Conservation (phyloP, 345 rosid species). For the Syzygium aqueum region DNA sequence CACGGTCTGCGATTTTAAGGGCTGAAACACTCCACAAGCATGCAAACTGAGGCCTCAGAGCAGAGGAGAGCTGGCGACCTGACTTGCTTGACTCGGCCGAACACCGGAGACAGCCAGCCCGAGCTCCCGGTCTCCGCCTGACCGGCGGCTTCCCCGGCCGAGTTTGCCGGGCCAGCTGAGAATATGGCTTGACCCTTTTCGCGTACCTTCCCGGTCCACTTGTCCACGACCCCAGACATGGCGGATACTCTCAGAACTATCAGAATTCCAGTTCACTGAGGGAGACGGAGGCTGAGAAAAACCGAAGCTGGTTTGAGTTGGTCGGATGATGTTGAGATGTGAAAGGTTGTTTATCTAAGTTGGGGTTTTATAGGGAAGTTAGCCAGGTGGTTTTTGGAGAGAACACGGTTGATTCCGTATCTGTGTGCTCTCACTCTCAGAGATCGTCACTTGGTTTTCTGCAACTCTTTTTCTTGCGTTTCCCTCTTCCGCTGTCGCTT, state of each 20-base stretch:
- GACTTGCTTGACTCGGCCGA: neutral
- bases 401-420: neutral
- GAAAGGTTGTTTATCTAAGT: neutral
- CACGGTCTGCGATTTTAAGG: neutral
- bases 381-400: neutral
- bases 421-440: neutral
- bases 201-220: slow-evolving; percentile 28
- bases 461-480: neutral
- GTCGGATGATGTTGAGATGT: neutral
- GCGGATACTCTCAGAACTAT: neutral
- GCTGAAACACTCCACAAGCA: slow-evolving; percentile 13
- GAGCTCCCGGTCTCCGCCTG: neutral
- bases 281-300: neutral
- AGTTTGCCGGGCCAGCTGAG: slow-evolving; percentile 3
- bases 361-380: neutral
- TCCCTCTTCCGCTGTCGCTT: neutral
- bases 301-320: neutral
- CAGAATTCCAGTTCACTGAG: neutral
- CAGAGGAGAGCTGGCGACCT: neutral
- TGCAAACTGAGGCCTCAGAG: slow-evolving; percentile 4
- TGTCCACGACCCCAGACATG: slow-evolving; percentile 44
- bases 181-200: slow-evolving; percentile 22
- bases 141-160: neutral
- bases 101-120: slow-evolving; percentile 3
- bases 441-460: neutral